Evolutionary conservation across 805 yeast genomes (phyloP), one percentile per base, ranked within the genome.

Genomic region (Metschnikowia borealis): DNA sequence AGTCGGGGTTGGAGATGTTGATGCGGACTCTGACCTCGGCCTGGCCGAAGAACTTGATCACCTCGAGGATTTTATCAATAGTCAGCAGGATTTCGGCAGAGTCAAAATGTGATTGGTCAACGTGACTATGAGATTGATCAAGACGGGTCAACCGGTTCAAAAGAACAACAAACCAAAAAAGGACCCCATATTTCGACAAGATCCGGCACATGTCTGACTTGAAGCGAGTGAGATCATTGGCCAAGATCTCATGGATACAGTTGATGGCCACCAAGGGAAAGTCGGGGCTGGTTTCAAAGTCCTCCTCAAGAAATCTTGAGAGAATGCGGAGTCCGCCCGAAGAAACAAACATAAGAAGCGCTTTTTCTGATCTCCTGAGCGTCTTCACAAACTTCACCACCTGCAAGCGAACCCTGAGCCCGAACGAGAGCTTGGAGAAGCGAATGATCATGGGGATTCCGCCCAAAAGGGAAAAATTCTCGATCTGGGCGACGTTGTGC

Each of bases 321-420:
- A 78, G 61, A 3, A 77, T 70, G 31, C 71, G 62, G 18, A 79
- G 61, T 0, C 80, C 79, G 3, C 82, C 82, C 46, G 74, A 64
- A 3, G 78, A 71, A 4, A 77, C 67, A 52, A 77, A 73, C 68
- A 69, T 65, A 3, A 70, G 61, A 11, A 75, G 52, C 1, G 75
- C 70, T 21, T 54, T 57, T 14, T 68, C 70, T 8, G 76, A 71
- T n/a, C 59, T 54, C 21, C 62, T 55, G 21, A 75, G 65, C 15
- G 61, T 58, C 33, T 65, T 55, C 10, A 73, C 62, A 48, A 74
- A 73, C 35, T 59, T 55, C 7, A 67, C 71, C 14, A 73, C 77
- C 52, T 74, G 74, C 11, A 62, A 50, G 40, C 75, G 59, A 8
- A 70, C 66, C 11, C 55, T 58, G n/a, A 61, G 38, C 23, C 67